Evolutionary conservation across 1,139 yeast species (phyloP).

Genomic region (Blastobotrys malaysiensis): DNA sequence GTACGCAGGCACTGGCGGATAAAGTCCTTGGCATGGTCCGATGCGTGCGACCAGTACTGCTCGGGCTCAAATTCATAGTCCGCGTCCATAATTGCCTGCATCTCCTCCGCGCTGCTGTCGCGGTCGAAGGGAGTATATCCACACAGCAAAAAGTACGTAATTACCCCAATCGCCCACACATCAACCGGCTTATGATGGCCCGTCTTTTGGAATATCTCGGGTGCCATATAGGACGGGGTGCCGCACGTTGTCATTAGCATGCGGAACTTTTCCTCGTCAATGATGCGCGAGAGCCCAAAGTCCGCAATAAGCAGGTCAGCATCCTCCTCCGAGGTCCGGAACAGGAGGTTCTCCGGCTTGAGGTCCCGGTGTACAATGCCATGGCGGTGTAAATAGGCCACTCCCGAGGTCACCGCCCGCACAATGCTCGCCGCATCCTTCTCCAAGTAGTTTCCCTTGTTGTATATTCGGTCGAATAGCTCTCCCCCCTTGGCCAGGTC

Average conservation of each 20-base stretch:
- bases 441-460: slow-evolving; percentile 46
- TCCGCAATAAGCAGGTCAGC: slow-evolving; percentile 62
- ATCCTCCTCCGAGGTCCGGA: slow-evolving; percentile 40
- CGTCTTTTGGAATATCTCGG: slow-evolving; percentile 50
- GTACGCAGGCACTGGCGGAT: slow-evolving; percentile 49
- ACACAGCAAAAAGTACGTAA: slow-evolving; percentile 63
- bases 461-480: slow-evolving; percentile 54
- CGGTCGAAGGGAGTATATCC: slow-evolving; percentile 81
- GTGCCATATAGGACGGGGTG: slow-evolving; percentile 73
- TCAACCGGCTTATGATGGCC: slow-evolving; percentile 62
- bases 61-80: slow-evolving; percentile 59
- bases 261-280: slow-evolving; percentile 42
- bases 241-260: slow-evolving; percentile 55
- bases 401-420: slow-evolving; percentile 43
- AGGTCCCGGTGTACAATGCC: slow-evolving; percentile 88
- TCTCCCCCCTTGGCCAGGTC: slow-evolving; percentile 70
- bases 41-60: slow-evolving; percentile 54
- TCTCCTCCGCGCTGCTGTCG: slow-evolving; percentile 65
- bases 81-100: slow-evolving; percentile 51
- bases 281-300: slow-evolving; percentile 57
- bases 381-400: slow-evolving; percentile 67
- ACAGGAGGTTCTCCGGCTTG: slow-evolving; percentile 84
- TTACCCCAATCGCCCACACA: slow-evolving; percentile 74
- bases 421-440: slow-evolving; percentile 48
- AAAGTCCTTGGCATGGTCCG: slow-evolving; percentile 53